Evolutionary conservation across 2,329 filamentous ascomycete species (phyloP).

Genomic region (Polytolypa hystricis): DNA sequence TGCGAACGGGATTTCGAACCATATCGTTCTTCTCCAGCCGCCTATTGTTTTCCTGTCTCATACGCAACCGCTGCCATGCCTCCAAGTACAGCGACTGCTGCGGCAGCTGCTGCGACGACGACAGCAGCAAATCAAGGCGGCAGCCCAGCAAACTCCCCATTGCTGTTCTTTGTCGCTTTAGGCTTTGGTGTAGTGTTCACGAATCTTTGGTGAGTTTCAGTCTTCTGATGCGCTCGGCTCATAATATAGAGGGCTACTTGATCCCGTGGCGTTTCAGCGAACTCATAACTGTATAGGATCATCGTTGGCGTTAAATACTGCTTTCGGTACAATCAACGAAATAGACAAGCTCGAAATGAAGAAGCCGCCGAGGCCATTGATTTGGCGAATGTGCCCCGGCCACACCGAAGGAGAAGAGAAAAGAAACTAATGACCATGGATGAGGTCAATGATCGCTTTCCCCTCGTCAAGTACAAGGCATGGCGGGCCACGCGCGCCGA

Average conservation of each 20-base stretch:
- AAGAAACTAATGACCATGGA: slow-evolving; percentile 99
- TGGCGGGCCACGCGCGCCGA: slow-evolving; percentile 79
- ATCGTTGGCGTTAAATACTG: slow-evolving; percentile 99
- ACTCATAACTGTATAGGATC: slow-evolving; percentile 67
- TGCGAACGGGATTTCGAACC: too few relatives aligned
- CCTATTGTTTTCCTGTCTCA: too few relatives aligned
- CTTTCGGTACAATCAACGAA: slow-evolving; percentile 94
- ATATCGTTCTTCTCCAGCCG: too few relatives aligned
- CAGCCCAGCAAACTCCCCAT: slow-evolving; percentile 56
- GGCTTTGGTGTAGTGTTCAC: slow-evolving; percentile 98
- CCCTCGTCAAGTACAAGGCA: slow-evolving; percentile 88
- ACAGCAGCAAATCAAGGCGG: slow-evolving; percentile 12
- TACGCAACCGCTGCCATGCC: too few relatives aligned
- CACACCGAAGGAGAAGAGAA: slow-evolving; percentile 77
- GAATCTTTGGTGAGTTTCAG: slow-evolving; percentile 75
- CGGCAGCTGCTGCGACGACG: not conserved
- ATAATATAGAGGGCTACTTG: too few relatives aligned
- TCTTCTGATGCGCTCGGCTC: slow-evolving; percentile 1
- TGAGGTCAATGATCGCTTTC: slow-evolving; percentile 95
- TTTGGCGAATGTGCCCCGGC: slow-evolving; percentile 70
- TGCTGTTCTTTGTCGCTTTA: slow-evolving; percentile 87
- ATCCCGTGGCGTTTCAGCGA: too few relatives aligned
- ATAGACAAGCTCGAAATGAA: slow-evolving; percentile 62
- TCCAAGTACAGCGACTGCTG: not conserved
- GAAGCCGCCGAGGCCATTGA: slow-evolving; percentile 85